These are phyloP conservation scores for Durusdinium trenchii DNA, from an alignment of 73 alveolate genomes.

Conservation along the genomic window DNA sequence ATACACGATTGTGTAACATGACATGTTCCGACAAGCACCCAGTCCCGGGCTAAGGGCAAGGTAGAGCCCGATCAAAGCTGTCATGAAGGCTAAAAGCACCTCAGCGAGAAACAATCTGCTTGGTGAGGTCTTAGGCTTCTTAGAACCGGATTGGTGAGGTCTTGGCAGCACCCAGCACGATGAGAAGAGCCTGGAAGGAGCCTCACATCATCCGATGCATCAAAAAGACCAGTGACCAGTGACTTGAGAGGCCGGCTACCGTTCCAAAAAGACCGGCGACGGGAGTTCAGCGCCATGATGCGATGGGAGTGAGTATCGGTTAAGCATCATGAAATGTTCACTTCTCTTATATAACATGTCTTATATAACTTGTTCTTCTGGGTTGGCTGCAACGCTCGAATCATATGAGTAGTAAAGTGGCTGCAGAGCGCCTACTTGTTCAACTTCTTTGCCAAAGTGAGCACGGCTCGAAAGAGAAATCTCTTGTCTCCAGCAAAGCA, in stretches of 20 bases:
- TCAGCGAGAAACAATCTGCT: background rate
- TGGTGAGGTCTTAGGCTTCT: background rate
- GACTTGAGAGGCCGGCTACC: background rate
- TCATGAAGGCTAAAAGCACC: slow-evolving; percentile 51
- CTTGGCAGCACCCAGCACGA: slow-evolving; percentile 30
- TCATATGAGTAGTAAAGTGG: too few species aligned
- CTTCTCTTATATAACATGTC: too few species aligned
- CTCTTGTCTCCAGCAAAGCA: too few species aligned
- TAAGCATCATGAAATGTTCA: too few species aligned
- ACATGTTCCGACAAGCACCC: too few species aligned
- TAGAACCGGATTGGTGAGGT: background rate
- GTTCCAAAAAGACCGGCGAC: slow-evolving; percentile 31
- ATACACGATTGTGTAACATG: too few species aligned
- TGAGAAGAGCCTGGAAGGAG: slow-evolving; percentile 51
- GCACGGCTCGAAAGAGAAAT: too few species aligned
- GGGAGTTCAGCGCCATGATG: slow-evolving; percentile 24
- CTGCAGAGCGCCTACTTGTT: too few species aligned
- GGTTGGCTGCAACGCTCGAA: too few species aligned
- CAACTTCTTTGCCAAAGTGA: too few species aligned
- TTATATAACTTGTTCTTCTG: too few species aligned
- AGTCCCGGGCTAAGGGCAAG: slow-evolving; percentile 24
- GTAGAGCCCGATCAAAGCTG: slow-evolving; percentile 63
- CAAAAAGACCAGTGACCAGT: background rate
- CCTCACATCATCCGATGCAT: background rate
- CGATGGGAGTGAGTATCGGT: too few species aligned